Percentiles rank a stretch among this genome's conserved stretches.
These are phyloP conservation scores for Hortaea werneckii DNA, from an alignment of 2,329 filamentous ascomycete genomes.

Conservation along the genomic window DNA sequence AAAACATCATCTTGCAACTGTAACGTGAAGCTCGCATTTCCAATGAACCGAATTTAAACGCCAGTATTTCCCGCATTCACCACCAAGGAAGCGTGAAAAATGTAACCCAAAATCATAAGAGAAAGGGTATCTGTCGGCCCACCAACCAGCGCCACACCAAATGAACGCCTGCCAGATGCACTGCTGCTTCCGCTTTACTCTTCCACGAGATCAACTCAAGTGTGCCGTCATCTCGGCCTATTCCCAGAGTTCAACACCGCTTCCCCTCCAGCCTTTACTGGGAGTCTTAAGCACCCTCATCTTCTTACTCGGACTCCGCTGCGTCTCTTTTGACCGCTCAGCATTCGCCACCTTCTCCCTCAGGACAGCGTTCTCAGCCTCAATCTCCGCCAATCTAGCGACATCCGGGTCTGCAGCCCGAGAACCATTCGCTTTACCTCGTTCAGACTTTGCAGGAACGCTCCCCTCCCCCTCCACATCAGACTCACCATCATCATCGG, in stretches of 20 bases:
- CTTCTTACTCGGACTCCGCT: slow-evolving; percentile 38
- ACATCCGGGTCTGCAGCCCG: background rate
- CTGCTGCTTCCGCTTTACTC: too few species aligned
- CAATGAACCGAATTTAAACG: too few species aligned
- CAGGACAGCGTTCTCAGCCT: slow-evolving; percentile 37
- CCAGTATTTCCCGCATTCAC: too few species aligned
- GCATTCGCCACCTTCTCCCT: slow-evolving; percentile 29
- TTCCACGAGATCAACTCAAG: too few species aligned
- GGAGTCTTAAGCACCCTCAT: slow-evolving; percentile 38
- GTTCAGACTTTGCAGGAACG: background rate
- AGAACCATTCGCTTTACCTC: slow-evolving; percentile 9
- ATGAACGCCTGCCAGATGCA: too few species aligned
- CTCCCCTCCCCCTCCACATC: slow-evolving; percentile 5
- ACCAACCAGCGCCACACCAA: background rate
- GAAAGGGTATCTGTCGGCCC: too few species aligned
- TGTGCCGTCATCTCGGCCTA: background rate
- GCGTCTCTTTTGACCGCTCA: slow-evolving; percentile 30
- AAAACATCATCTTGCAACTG: too few species aligned
- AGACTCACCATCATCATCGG: slow-evolving; percentile 3
- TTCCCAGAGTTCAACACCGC: background rate
- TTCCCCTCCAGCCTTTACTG: slow-evolving; percentile 33
- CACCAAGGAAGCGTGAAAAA: too few species aligned
- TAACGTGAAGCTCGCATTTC: too few species aligned
- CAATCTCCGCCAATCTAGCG: slow-evolving; percentile 16
- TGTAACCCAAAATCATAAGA: too few species aligned